Conservation (phyloP, 1,284 basidiomycete species). For the Trametes hirsuta region DNA sequence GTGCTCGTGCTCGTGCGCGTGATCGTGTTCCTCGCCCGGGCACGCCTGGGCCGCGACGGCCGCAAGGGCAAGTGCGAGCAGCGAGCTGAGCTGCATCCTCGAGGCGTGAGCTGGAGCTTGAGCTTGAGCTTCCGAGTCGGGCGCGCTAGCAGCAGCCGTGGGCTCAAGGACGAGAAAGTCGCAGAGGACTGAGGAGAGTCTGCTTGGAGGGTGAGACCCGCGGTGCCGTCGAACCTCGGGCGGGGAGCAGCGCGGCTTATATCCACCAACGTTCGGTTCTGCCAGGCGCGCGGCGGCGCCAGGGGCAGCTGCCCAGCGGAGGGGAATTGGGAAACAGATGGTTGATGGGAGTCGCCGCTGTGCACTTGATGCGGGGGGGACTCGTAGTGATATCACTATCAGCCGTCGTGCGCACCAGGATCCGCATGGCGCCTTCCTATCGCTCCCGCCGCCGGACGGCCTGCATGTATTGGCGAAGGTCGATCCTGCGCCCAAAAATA, state of each 20-base stretch:
- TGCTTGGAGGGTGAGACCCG: background rate
- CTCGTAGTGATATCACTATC: background rate
- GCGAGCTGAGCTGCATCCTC: conserved; percentile 20
- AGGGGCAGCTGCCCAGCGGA: background rate
- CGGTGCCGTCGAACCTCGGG: background rate
- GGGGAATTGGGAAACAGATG: background rate
- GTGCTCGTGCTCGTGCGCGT: conserved; percentile 36
- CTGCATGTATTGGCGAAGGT: background rate
- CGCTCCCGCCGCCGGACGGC: background rate
- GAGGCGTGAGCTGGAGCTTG: no score
- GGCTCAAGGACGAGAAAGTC: no score
- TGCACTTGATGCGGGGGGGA: background rate
- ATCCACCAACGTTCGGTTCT: conserved; percentile 1
- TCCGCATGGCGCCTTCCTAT: conserved; percentile 6
- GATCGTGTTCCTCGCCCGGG: conserved; percentile 32
- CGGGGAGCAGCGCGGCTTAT: background rate
- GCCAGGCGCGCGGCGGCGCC: background rate
- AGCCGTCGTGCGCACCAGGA: background rate
- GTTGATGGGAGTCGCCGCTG: background rate
- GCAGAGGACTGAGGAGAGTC: no score
- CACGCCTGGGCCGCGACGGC: conserved; percentile 27
- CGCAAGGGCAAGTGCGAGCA: conserved; percentile 22
- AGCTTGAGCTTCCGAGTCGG: no score
- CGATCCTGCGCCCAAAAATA: background rate
- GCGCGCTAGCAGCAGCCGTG: no score